Evolutionary conservation across 2,329 filamentous ascomycete genomes (phyloP).

Genomic region (Neurospora sp.): DNA sequence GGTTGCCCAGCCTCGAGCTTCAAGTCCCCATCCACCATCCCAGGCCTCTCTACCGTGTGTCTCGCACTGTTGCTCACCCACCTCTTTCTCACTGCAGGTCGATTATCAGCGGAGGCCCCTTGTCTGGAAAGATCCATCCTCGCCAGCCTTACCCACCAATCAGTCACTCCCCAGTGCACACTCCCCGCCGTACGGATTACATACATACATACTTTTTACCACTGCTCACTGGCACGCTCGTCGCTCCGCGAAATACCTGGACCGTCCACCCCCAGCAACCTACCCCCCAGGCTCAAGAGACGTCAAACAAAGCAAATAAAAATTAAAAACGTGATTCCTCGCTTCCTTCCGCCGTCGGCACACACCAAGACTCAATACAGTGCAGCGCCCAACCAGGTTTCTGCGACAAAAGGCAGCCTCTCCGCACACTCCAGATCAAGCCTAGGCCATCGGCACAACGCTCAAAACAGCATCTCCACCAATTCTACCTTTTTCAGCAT

Average conservation of each 20-base stretch:
- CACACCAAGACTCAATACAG: slow-evolving; percentile 40
- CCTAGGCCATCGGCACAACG: slow-evolving; percentile 56
- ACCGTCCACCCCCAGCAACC: slow-evolving; percentile 9
- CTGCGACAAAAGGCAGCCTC: slow-evolving; percentile 40
- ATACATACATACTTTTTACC: background rate
- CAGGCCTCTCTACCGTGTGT: slow-evolving; percentile 3
- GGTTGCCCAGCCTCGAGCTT: background rate
- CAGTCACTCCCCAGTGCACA: slow-evolving; percentile 17
- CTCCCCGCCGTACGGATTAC: slow-evolving; percentile 12
- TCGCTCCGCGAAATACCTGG: slow-evolving; percentile 18
- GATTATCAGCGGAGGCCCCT: background rate
- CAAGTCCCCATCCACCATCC: background rate
- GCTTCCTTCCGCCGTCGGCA: slow-evolving; percentile 32
- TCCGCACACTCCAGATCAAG: slow-evolving; percentile 52
- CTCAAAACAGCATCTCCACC: slow-evolving; percentile 57
- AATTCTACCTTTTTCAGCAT: slow-evolving; percentile 39
- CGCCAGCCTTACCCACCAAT: background rate
- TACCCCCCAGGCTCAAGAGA: background rate
- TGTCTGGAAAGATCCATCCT: background rate
- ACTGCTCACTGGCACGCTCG: background rate
- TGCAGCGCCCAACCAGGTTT: slow-evolving; percentile 43
- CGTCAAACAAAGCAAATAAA: slow-evolving; percentile 29
- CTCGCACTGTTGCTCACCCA: slow-evolving; percentile 13
- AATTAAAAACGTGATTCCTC: slow-evolving; percentile 30
- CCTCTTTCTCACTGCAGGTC: slow-evolving; percentile 3